phyloP scores from a whole-genome alignment of 2,329 filamentous ascomycete genomes.

The Apiospora hydei region DNA sequence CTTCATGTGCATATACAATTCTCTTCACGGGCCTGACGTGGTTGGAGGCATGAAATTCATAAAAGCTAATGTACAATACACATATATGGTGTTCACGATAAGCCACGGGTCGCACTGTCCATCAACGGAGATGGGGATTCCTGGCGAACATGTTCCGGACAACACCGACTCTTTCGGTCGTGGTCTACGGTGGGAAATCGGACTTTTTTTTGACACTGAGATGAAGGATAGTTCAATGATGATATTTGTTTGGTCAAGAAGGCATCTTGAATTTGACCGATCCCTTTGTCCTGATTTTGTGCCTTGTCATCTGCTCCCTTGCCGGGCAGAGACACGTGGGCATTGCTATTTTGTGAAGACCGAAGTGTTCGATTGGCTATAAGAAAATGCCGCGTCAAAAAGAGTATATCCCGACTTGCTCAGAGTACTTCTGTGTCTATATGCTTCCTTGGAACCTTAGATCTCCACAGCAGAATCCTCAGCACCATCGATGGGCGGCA shows the following conservation, averaged over 20 bases:
- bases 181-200: neutral
- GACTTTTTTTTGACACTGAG: conserved; percentile 20
- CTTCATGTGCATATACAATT: conserved; percentile 20
- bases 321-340: neutral
- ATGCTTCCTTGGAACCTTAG: neutral
- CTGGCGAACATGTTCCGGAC: neutral
- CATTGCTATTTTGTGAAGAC: neutral
- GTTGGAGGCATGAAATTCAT: conserved; percentile 13
- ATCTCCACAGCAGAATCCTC: neutral
- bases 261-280: neutral
- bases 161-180: conserved; percentile 1
- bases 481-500: conserved; percentile 43
- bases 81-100: conserved; percentile 19
- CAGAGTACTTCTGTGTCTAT: neutral
- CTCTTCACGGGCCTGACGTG: conserved; percentile 13
- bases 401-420: neutral
- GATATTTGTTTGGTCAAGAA: conserved; percentile 18
- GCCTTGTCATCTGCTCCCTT: neutral
- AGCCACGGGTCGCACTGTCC: conserved; percentile 12
- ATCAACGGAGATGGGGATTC: conserved; percentile 10
- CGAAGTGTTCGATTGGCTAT: neutral
- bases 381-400: too few relatives aligned
- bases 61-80: conserved; percentile 22
- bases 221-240: conserved; percentile 20
- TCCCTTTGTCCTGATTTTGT: neutral